These are phyloP conservation scores for Schizochytrium sp. DNA, from an alignment of 108 stramenopile species.

Conservation along the genomic window DNA sequence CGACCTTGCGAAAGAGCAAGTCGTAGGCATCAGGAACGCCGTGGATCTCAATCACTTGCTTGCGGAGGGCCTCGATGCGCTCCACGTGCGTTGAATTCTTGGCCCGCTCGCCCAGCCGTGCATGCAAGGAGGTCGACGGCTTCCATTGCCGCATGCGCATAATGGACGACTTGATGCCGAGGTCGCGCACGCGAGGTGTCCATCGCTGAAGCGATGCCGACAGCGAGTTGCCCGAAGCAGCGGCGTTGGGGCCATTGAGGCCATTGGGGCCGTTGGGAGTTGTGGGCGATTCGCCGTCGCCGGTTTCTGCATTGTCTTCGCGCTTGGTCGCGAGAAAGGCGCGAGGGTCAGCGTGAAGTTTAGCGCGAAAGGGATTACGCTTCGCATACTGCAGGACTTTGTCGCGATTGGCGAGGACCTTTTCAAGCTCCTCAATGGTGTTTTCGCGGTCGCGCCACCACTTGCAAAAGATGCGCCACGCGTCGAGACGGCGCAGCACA, in stretches of 20 bases:
- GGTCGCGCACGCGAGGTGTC: neutral
- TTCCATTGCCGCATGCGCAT: neutral
- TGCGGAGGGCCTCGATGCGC: neutral
- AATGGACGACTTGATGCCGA: neutral
- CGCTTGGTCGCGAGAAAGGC: neutral
- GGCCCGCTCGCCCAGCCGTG: neutral
- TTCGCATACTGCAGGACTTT: neutral
- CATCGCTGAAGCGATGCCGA: neutral
- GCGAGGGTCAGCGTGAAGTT: neutral
- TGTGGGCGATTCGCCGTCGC: neutral
- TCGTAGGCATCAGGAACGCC: constrained; percentile 5
- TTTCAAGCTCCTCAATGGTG: neutral
- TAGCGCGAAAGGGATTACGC: neutral
- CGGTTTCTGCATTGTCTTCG: neutral
- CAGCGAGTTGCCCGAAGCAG: neutral
- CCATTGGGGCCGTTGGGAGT: too few relatives aligned
- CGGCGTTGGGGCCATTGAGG: neutral
- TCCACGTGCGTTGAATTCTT: neutral
- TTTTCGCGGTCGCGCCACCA: constrained; percentile 8
- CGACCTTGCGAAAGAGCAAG: neutral
- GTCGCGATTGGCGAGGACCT: neutral
- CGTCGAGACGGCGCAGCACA: neutral
- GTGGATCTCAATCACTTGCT: neutral
- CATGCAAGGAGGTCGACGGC: neutral
- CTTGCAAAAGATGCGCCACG: neutral